These are phyloP conservation scores for Candida namnaoensis DNA, from an alignment of 805 yeast species.

Conservation along the genomic window DNA sequence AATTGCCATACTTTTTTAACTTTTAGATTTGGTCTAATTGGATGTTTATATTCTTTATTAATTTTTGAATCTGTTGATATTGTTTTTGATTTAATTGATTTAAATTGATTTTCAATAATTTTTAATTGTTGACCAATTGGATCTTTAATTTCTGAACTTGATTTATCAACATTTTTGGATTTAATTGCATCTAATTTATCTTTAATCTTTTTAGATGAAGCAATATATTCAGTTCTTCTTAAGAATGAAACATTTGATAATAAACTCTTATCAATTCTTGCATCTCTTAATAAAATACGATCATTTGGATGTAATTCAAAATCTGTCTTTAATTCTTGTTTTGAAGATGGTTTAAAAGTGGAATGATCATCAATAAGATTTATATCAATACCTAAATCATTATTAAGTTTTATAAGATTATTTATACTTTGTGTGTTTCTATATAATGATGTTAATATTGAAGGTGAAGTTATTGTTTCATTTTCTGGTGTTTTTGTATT, in stretches of 20 bases:
- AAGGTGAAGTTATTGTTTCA: conserved; percentile 39
- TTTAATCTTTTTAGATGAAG: conserved; percentile 3
- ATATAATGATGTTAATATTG: conserved; percentile 61
- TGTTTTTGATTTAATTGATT: not conserved
- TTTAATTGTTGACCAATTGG: not conserved
- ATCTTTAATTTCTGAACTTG: not conserved
- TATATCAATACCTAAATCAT: conserved; percentile 67
- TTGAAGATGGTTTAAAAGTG: conserved; percentile 40
- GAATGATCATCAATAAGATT: conserved; percentile 63
- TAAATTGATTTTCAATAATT: not conserved
- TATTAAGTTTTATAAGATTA: conserved; percentile 49
- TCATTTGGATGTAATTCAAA: conserved; percentile 70
- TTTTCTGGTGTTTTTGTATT: conserved; percentile 33
- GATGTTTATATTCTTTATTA: conserved; percentile 41
- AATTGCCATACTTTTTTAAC: conserved; percentile 77
- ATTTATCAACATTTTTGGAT: not conserved
- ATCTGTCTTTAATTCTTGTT: conserved; percentile 10
- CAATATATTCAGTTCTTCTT: conserved; percentile 88
- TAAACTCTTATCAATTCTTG: conserved; percentile 34
- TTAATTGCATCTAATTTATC: not conserved
- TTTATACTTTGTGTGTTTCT: conserved; percentile 60
- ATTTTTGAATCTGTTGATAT: conserved; percentile 2
- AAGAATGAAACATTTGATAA: conserved; percentile 58
- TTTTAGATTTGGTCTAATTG: conserved; percentile 59
- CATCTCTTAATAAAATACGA: conserved; percentile 69